A percentile compares a stretch with the other conserved stretches of the same genome.
phyloP scores from a whole-genome alignment of 139 green algal species.

The Chlorokybus atmophyticus region DNA sequence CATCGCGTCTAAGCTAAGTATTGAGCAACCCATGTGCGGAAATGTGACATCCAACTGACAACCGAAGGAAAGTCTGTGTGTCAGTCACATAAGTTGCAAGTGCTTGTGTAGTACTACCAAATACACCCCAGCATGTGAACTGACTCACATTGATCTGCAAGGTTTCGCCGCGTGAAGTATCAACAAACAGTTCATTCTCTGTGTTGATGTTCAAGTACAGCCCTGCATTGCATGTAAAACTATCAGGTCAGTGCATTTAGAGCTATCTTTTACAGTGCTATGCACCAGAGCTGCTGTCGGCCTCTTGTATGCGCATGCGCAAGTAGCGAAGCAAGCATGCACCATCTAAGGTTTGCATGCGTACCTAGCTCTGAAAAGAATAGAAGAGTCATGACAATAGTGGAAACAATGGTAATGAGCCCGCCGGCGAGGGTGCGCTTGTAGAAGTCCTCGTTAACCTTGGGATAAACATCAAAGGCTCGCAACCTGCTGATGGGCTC shows the following conservation, averaged over 20 bases:
- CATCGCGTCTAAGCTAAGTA: conserved; percentile 89
- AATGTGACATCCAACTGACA: conserved; percentile 81
- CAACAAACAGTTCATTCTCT: conserved; percentile 69
- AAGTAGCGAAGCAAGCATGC: too few species aligned
- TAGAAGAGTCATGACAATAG: conserved; percentile 74
- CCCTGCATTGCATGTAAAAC: conserved; percentile 31
- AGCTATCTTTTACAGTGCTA: too few species aligned
- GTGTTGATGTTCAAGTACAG: conserved; percentile 54
- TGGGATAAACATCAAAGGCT: conserved; percentile 79
- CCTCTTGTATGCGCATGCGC: too few species aligned
- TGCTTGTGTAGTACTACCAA: too few species aligned
- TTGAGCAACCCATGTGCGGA: conserved; percentile 68
- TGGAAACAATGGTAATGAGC: conserved; percentile 79
- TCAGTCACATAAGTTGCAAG: too few species aligned
- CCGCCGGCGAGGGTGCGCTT: conserved; percentile 69
- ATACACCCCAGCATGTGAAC: too few species aligned
- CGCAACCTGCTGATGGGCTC: too few species aligned
- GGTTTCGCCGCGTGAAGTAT: conserved; percentile 67
- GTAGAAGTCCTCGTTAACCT: conserved; percentile 89
- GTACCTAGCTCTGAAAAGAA: conserved; percentile 74
- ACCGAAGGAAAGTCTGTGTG: too few species aligned
- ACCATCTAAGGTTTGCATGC: too few species aligned
- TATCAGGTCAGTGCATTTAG: too few species aligned
- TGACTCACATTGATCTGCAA: conserved; percentile 65
- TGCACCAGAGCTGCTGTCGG: too few species aligned